These are phyloP conservation scores for Malus hybrid DNA, from an alignment of 331 rosid species.

Conservation along the genomic window DNA sequence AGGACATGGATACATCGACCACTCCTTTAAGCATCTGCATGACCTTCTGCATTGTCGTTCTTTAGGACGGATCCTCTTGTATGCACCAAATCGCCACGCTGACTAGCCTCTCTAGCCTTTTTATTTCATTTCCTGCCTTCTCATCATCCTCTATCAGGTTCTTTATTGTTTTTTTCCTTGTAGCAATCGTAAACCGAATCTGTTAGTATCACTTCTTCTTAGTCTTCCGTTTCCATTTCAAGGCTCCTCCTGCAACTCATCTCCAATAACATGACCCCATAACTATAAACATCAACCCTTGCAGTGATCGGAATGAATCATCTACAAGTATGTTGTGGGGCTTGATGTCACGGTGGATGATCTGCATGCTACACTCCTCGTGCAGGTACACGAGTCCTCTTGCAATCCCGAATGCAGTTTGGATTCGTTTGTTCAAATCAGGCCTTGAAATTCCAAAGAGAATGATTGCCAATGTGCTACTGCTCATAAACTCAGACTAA, in stretches of 20 bases:
- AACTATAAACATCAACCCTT: not conserved
- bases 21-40: conserved; percentile 19
- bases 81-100: no score
- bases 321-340: conserved; percentile 17
- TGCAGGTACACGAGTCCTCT: conserved; percentile 23
- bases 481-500: no score
- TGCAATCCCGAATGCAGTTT: conserved; percentile 12
- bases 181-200: conserved; percentile 28
- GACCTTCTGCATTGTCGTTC: no score
- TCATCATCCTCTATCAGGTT: conserved; percentile 9
- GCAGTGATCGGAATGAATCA: not conserved
- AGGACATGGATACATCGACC: conserved; percentile 8
- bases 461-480: not conserved
- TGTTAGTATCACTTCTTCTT: not conserved
- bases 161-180: not conserved
- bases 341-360: conserved; percentile 24
- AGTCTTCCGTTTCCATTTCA: not conserved
- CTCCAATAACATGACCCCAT: not conserved
- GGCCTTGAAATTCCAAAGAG: conserved; percentile 18
- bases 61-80: no score
- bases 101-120: not conserved
- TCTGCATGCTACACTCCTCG: conserved; percentile 20
- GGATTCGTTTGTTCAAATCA: conserved; percentile 15
- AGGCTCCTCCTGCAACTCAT: not conserved
- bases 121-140: conserved; percentile 17